Percentiles rank a stretch among this genome's conserved stretches.
Conservation (phyloP, 805 yeast genomes). For the Saturnispora silvae region DNA sequence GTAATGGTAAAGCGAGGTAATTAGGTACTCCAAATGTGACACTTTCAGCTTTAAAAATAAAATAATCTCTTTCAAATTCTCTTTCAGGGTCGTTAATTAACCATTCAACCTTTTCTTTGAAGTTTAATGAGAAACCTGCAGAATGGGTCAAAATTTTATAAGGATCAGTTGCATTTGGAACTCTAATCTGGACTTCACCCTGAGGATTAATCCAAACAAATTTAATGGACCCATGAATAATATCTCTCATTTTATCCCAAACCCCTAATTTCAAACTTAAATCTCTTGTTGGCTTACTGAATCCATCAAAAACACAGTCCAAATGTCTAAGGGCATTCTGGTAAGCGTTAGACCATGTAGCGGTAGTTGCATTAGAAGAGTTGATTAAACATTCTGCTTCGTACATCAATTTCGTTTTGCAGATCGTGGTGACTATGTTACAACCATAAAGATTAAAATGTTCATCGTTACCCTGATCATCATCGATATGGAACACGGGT, state of each 20-base stretch:
- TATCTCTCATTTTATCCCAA: slow-evolving; percentile 80
- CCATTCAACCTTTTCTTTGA: slow-evolving; percentile 52
- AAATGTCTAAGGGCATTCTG: slow-evolving; percentile 77
- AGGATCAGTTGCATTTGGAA: slow-evolving; percentile 75
- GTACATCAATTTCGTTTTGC: slow-evolving; percentile 25
- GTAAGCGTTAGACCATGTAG: slow-evolving; percentile 78
- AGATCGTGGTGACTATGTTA: slow-evolving; percentile 5
- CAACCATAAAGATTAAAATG: too few relatives aligned
- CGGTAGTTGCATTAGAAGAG: slow-evolving; percentile 48
- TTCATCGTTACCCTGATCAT: slow-evolving; percentile 21
- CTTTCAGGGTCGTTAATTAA: slow-evolving; percentile 49
- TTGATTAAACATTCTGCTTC: slow-evolving; percentile 45
- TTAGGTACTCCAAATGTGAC: slow-evolving; percentile 71
- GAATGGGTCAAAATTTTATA: slow-evolving; percentile 54
- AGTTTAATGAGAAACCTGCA: slow-evolving; percentile 70
- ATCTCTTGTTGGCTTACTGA: slow-evolving; percentile 84
- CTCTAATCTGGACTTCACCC: slow-evolving; percentile 41
- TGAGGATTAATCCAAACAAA: slow-evolving; percentile 40
- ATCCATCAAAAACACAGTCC: slow-evolving; percentile 67
- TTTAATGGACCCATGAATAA: slow-evolving; percentile 56
- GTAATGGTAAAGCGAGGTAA: slow-evolving; percentile 41
- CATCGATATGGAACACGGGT: slow-evolving; percentile 41
- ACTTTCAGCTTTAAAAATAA: slow-evolving; percentile 50
- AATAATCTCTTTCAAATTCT: slow-evolving; percentile 50
- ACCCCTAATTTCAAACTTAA: slow-evolving; percentile 78